phyloP scores from a whole-genome alignment of 176 grass and related monocot genomes.

The Cenchrus americanus region DNA sequence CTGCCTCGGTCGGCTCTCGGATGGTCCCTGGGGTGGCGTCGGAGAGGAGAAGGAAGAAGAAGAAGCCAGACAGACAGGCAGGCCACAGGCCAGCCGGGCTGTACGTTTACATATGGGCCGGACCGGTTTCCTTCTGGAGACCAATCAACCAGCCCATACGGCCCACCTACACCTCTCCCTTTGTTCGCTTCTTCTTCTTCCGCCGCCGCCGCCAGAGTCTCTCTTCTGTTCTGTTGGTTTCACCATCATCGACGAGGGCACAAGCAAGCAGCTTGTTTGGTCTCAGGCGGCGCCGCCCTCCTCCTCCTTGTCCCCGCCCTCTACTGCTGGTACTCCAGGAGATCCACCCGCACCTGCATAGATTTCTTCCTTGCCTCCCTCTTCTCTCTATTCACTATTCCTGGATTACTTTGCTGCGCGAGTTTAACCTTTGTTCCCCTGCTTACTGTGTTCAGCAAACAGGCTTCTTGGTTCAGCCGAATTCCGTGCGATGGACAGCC shows the following conservation, averaged over 20 bases:
- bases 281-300: neutral
- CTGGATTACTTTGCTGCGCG: neutral
- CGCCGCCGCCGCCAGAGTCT: neutral
- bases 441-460: neutral
- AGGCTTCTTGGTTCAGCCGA: neutral
- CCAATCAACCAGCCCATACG: neutral
- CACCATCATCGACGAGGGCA: neutral
- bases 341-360: neutral
- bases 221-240: neutral
- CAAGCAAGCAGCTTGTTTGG: neutral
- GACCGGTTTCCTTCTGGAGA: neutral
- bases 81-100: neutral
- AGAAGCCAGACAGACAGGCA: too few species aligned
- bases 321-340: neutral
- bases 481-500: slow-evolving; percentile 43
- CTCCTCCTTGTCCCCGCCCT: neutral
- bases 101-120: neutral
- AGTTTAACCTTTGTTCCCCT: neutral
- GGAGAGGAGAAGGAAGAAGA: neutral
- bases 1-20: neutral
- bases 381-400: neutral
- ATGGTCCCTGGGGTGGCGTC: too few species aligned
- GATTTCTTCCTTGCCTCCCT: neutral
- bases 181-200: neutral
- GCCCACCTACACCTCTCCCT: neutral